A percentile compares a stretch with the other conserved stretches of the same genome.
phyloP scores from a whole-genome alignment of 371 early-diverging fungal species.

The Mucor indicus region DNA sequence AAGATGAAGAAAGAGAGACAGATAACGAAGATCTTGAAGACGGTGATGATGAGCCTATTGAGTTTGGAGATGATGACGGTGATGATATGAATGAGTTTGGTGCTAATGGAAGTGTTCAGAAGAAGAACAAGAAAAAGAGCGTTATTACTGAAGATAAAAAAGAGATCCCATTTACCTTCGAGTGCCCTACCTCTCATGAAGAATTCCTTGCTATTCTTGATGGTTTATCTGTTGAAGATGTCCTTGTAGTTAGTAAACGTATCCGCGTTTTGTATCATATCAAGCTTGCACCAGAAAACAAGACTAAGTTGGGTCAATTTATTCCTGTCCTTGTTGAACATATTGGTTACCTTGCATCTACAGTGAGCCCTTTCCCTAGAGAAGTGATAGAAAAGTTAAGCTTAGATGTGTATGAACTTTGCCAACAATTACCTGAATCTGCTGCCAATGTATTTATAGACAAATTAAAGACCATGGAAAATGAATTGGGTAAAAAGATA shows the following conservation, averaged over 20 bases:
- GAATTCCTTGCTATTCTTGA: conserved; percentile 57
- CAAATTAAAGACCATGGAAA: conserved; percentile 42
- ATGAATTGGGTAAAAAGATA: conserved; percentile 35
- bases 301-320: conserved; percentile 59
- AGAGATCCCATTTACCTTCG: conserved; percentile 82
- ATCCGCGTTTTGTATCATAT: conserved; percentile 80
- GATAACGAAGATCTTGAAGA: conserved; percentile 50
- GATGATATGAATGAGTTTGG: conserved; percentile 54
- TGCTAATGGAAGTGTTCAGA: conserved; percentile 29
- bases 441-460: conserved; percentile 37
- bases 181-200: conserved; percentile 69
- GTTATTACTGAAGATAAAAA: conserved; percentile 22
- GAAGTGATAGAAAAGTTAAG: conserved; percentile 53
- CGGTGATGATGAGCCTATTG: conserved; percentile 24
- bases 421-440: conserved; percentile 48
- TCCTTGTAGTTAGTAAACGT: conserved; percentile 70
- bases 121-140: conserved; percentile 21
- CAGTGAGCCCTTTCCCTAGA: conserved; percentile 44
- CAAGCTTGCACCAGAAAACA: conserved; percentile 76
- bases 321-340: conserved; percentile 68
- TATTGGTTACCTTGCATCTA: conserved; percentile 55
- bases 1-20: conserved; percentile 32
- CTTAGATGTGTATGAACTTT: conserved; percentile 53
- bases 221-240: conserved; percentile 58
- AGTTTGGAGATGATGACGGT: conserved; percentile 42